Percentiles rank a stretch among this genome's conserved stretches.
Conservation (phyloP, 331 rosid genomes). For the Pyrus hybrid region DNA sequence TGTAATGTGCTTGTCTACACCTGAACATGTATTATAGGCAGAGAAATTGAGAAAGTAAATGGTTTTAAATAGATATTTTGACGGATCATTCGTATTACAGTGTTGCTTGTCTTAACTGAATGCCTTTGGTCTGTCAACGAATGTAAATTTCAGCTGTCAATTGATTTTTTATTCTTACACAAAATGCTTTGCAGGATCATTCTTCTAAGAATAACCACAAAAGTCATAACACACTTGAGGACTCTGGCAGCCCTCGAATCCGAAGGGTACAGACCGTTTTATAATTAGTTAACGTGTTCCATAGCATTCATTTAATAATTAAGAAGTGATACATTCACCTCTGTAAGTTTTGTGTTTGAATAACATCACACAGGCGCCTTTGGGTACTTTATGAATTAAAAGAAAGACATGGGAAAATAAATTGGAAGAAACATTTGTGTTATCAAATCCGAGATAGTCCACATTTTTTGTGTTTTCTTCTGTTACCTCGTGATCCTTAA, state of each 20-base stretch:
- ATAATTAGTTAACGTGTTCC: not conserved
- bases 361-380: not conserved
- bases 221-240: constrained; percentile 26
- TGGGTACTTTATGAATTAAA: not conserved
- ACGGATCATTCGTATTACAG: not conserved
- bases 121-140: not conserved
- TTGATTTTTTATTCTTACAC: constrained; percentile 1
- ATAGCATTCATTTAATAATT: not conserved
- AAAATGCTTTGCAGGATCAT: constrained; percentile 32
- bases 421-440: not conserved
- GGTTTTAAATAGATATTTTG: not conserved
- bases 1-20: not conserved
- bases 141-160: not conserved
- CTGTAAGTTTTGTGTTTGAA: not conserved
- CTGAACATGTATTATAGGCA: not conserved
- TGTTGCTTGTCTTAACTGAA: constrained; percentile 2
- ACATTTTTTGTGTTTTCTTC: not conserved
- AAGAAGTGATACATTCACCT: not conserved
- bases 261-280: constrained; percentile 25
- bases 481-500: not conserved
- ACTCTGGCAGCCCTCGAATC: constrained; percentile 26
- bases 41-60: not conserved
- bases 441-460: not conserved
- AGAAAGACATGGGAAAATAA: not conserved
- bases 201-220: constrained; percentile 27